phyloP scores from a whole-genome alignment of 2,329 filamentous ascomycete species.

The Verticillium klebahnii region DNA sequence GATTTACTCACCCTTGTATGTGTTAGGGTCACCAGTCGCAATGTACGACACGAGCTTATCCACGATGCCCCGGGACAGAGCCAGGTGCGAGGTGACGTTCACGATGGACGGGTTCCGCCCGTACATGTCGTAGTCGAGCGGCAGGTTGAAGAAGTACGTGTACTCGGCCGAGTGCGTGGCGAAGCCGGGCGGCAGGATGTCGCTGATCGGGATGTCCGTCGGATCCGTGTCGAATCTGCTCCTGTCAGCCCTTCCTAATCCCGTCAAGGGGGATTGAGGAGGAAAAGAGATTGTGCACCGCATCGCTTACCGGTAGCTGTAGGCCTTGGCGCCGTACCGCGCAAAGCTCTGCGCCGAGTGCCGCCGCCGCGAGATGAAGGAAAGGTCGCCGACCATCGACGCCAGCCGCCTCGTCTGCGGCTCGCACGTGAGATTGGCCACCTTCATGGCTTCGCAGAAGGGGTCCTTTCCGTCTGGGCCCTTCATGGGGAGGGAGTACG shows the following conservation, averaged over 20 bases:
- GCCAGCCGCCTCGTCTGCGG: slow-evolving; percentile 12
- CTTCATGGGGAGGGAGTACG: slow-evolving; percentile 8
- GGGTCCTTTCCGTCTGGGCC: not conserved
- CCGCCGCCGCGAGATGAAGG: slow-evolving; percentile 6
- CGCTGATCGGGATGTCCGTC: slow-evolving; percentile 11
- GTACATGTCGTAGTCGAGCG: slow-evolving; percentile 11
- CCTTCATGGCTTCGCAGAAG: slow-evolving; percentile 10
- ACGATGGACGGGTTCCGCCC: slow-evolving; percentile 11
- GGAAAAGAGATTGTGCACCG: too few species aligned
- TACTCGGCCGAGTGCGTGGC: slow-evolving; percentile 14
- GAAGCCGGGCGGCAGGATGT: slow-evolving; percentile 11
- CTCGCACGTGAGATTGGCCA: slow-evolving; percentile 8
- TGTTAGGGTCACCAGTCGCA: slow-evolving; percentile 12
- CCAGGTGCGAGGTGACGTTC: slow-evolving; percentile 10
- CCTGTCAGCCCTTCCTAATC: not conserved
- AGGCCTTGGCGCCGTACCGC: slow-evolving; percentile 9
- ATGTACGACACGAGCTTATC: slow-evolving; percentile 13
- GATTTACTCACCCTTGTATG: slow-evolving; percentile 5
- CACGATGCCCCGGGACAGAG: slow-evolving; percentile 9
- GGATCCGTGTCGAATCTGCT: slow-evolving; percentile 15
- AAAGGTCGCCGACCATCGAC: slow-evolving; percentile 11
- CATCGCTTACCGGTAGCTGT: slow-evolving; percentile 10
- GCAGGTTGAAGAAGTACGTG: slow-evolving; percentile 13
- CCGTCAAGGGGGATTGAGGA: too few species aligned
- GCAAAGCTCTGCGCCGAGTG: slow-evolving; percentile 7